Evolutionary conservation across 768 basidiomycete genomes (phyloP), one percentile per base, ranked within the genome.

Genomic region (Nevesoporus exiguus): DNA sequence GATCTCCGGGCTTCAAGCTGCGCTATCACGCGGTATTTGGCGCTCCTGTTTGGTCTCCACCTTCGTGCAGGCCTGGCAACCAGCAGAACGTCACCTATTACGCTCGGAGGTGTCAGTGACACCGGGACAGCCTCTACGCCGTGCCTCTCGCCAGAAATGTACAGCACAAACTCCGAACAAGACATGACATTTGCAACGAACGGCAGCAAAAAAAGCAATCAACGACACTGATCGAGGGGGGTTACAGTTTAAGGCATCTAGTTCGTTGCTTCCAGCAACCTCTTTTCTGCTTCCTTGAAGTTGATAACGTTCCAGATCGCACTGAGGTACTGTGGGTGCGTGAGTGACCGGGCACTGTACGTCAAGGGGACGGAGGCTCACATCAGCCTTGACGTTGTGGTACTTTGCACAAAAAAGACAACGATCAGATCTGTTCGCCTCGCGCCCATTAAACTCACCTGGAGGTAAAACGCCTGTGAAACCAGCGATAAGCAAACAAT

Each of bases 261-360:
- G 56, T 70, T 66, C 22, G 66, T 51, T 13, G 73, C 80, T 42
- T 77, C 77, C 45, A 66, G 50, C 50, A 73, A 70, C 57, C 81
- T 73, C 57, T 76, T 74, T 67, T 94, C 92, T 7, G 93, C 96
- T 74, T 96, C 92, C 64, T 90, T 82, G 74, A 93, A 98, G 79
- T 97, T 93, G 80, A 98, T 83, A 55, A 98, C 93, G 61, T 85
- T 86, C 93, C 95, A 98, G 68, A 98, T 93, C 21, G 93, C 93
- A 44, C 81, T 83, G 71, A 98, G 85, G 77, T 98, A 98, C 93
- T 94, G 61, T 27, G 3, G 43, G 40, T 22, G 21, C 10, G 47
- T 66, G 42, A 60, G 55, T 47, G 24, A 43, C 44, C 27, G 6
- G 19, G 27, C 14, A 33, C 17, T 14, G 9, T 8, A 52, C 22